Evolutionary conservation across 768 basidiomycete species (phyloP), one percentile per base, ranked within the genome.

Genomic region (Chalciporus piperatus): DNA sequence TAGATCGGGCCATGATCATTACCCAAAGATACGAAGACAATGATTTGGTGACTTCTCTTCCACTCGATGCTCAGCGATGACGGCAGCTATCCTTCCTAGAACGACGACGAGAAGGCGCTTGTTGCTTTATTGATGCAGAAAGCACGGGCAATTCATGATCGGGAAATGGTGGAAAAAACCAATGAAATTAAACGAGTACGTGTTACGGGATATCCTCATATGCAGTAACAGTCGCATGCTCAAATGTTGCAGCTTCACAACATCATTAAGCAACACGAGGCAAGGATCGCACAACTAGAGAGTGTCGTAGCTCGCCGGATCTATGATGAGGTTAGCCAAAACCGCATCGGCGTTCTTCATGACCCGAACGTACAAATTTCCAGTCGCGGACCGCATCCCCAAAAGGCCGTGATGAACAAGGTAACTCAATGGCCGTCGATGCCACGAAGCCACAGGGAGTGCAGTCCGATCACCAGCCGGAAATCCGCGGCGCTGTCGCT

Each of bases 121-220:
- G 75, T 79, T 8, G 65, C 73, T 46, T 65, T 69, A 43, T 57
- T 85, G 27, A 70, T 79, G 55, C 67, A 67, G 37, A 64, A 75
- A 42, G 72, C 78, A 14, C 72, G 76, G 45, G 70, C 72, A 11
- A 64, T 77, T 19, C 75, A 82, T 56, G 82, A 82, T 54, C 74
- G 81, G 46, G 76, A 78, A 16, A 67, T 77, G 33, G 74, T 83
- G 27, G 72, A 70, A 22, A 83, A 83, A 61, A 72, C 71, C 46
- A 82, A 84, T 56, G 81, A 84, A 48, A 72, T 85, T 25, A 76
- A 76, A 52, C 71, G 76, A 54, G 82, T 82, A 54, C 39, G 72
- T 65, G 45, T 50, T 35, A 20, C 32, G 30, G 41, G 27, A 12
- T 37, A 45, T 14, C 13, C 42, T 30, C 41, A 56, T 22, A 47